Evolutionary conservation across 192 early-diverging fungal species (phyloP).

Genomic region (Gigaspora rosea): DNA sequence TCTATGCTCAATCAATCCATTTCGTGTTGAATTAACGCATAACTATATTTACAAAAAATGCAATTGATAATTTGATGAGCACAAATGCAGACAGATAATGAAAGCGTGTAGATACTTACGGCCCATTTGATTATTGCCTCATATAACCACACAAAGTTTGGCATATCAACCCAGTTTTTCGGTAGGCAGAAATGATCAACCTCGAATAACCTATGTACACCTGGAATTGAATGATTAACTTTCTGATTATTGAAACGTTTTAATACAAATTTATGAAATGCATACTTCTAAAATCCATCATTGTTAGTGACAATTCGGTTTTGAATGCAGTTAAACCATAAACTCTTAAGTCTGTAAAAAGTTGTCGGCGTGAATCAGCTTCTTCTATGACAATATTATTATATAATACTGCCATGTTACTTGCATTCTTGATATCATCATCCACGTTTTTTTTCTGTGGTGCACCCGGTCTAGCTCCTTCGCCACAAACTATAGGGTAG

Average conservation of each 20-base stretch:
- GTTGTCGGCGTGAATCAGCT: slow-evolving; percentile 25
- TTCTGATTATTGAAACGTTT: slow-evolving; percentile 18
- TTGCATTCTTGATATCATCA: slow-evolving; percentile 31
- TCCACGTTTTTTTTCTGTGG: slow-evolving; percentile 24
- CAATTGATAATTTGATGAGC: slow-evolving; percentile 27
- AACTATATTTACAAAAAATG: slow-evolving; percentile 34
- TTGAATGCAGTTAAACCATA: slow-evolving; percentile 30
- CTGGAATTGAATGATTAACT: slow-evolving; percentile 28
- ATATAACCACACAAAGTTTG: slow-evolving; percentile 31
- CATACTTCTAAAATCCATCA: slow-evolving; percentile 32
- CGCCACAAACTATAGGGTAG: slow-evolving; percentile 29
- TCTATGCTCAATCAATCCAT: slow-evolving; percentile 31
- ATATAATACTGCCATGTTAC: slow-evolving; percentile 13
- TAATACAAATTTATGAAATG: slow-evolving; percentile 29
- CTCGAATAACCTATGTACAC: slow-evolving; percentile 28
- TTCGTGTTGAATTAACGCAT: slow-evolving; percentile 33
- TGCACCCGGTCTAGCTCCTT: slow-evolving; percentile 29
- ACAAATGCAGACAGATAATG: slow-evolving; percentile 17
- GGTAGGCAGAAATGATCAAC: slow-evolving; percentile 25
- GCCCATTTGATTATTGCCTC: slow-evolving; percentile 31
- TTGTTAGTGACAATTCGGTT: slow-evolving; percentile 30
- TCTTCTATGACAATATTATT: slow-evolving; percentile 31
- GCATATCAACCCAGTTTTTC: slow-evolving; percentile 28
- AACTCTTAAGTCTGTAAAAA: slow-evolving; percentile 28
- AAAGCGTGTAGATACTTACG: slow-evolving; percentile 19